A percentile compares a stretch with the other conserved stretches of the same genome.
Conservation (phyloP, 768 basidiomycete species). For the Baorangia bicolor region DNA sequence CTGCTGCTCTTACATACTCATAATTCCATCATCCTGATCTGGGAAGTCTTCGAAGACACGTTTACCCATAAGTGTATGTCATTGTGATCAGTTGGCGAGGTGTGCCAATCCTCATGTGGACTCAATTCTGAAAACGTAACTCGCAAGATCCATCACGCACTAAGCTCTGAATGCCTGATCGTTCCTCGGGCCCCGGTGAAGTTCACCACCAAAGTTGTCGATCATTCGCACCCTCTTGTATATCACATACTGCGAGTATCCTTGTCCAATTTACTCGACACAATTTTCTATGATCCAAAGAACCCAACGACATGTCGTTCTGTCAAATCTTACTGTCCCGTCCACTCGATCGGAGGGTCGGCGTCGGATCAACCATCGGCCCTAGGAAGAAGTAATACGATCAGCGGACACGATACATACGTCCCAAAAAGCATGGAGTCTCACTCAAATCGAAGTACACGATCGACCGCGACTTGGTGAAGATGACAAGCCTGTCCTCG, state of each 20-base stretch:
- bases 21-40: not conserved
- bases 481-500: slow-evolving; percentile 9
- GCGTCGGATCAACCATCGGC: not conserved
- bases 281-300: not conserved
- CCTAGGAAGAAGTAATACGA: not conserved
- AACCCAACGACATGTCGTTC: not conserved
- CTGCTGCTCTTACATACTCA: not conserved
- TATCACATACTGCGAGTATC: not conserved
- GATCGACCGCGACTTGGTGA: not conserved
- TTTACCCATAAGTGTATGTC: too few species aligned
- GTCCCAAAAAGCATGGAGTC: not conserved
- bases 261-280: not conserved
- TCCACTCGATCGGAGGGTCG: not conserved
- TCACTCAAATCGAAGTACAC: slow-evolving; percentile 17
- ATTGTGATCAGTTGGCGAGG: too few species aligned
- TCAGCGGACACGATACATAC: not conserved
- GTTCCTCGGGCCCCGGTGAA: too few species aligned
- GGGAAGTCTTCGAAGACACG: not conserved
- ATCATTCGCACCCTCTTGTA: too few species aligned
- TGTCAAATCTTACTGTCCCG: not conserved
- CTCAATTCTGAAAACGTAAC: too few species aligned
- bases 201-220: not conserved
- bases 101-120: too few species aligned
- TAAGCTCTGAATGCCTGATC: too few species aligned
- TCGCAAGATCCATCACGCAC: too few species aligned